phyloP scores from a whole-genome alignment of 2,329 filamentous ascomycete genomes.

The Nannizziopsis arthrosporioides region DNA sequence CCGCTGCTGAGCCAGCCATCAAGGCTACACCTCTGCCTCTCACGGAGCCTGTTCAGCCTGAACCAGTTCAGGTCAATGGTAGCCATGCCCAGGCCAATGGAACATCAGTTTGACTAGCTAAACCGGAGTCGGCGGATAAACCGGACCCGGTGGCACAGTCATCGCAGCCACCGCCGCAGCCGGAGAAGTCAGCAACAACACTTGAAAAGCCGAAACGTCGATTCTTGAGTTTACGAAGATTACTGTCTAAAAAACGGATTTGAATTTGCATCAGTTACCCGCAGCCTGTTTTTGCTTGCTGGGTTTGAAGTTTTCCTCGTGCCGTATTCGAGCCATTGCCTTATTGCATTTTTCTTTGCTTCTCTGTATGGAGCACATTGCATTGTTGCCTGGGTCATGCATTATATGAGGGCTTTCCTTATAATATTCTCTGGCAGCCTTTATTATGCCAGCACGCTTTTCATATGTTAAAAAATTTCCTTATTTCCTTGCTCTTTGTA shows the following conservation, averaged over 20 bases:
- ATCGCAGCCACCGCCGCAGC: not conserved
- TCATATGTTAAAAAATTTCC: no score
- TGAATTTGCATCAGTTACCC: not conserved
- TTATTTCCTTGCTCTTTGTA: no score
- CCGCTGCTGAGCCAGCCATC: not conserved
- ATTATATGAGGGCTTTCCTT: no score
- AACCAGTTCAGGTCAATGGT: constrained; percentile 5
- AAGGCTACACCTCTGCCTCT: not conserved
- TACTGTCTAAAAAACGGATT: constrained; percentile 4
- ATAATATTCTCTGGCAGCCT: no score
- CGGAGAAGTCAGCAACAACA: not conserved
- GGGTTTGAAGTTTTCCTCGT: not conserved
- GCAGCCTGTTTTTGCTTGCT: not conserved
- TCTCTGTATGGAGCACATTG: no score
- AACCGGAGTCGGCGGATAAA: not conserved
- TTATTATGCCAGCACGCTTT: no score
- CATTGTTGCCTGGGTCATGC: no score
- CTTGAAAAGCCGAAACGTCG: not conserved
- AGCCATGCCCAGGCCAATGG: not conserved
- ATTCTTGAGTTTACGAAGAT: constrained; percentile 7
- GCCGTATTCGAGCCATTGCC: no score
- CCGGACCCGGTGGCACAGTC: no score
- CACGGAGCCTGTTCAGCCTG: not conserved
- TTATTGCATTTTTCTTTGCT: no score
- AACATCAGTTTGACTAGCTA: constrained; percentile 10